Evolutionary conservation across 345 rosid genomes (phyloP).

Genomic region (Durio zibethinus): DNA sequence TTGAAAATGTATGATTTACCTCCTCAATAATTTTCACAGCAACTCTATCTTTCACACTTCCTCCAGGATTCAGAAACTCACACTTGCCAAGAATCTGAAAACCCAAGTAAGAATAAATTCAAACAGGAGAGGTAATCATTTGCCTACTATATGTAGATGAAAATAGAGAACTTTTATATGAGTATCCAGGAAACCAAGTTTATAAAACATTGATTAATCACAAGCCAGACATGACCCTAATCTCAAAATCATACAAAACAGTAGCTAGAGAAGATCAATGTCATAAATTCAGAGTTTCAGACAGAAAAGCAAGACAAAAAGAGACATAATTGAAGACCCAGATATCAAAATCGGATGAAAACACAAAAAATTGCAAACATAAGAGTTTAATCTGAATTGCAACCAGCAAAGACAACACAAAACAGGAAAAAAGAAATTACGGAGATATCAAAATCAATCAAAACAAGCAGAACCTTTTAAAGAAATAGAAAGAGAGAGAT

Average conservation of each 20-base stretch:
- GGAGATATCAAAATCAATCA: constrained; percentile 5
- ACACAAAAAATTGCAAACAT: background rate
- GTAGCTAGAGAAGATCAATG: background rate
- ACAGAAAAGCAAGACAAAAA: background rate
- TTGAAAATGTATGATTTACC: constrained; percentile 37
- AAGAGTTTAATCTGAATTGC: background rate
- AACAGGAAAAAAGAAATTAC: background rate
- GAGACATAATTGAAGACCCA: background rate
- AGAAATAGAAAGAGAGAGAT: background rate
- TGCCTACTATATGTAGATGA: background rate
- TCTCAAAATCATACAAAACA: background rate
- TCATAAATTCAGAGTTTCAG: background rate
- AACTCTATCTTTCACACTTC: constrained; percentile 94
- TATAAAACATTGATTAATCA: background rate
- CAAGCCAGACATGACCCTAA: background rate
- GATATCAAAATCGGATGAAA: background rate
- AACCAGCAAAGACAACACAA: background rate
- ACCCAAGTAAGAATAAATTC: background rate
- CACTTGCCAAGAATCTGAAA: constrained; percentile 89
- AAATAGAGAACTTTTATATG: background rate
- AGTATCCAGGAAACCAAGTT: background rate
- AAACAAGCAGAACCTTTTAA: background rate
- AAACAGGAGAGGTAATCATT: background rate
- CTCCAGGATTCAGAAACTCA: constrained; percentile 97
- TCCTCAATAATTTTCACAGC: constrained; percentile 85